phyloP scores from a whole-genome alignment of 2,329 filamentous ascomycete species.

The Cercospora sp. region DNA sequence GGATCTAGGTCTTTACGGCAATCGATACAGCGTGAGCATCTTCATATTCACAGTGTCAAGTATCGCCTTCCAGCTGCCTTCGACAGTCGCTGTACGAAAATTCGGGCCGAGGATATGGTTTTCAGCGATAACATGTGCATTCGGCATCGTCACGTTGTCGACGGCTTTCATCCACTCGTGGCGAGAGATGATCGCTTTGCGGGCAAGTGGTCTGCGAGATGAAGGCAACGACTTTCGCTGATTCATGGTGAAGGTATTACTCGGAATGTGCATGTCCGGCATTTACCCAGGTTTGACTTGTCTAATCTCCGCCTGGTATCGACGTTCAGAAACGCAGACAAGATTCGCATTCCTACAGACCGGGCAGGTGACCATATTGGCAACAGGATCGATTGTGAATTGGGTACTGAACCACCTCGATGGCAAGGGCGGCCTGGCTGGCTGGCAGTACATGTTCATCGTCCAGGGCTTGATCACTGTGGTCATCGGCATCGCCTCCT shows the following conservation, averaged over 20 bases:
- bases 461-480: conserved; percentile 63
- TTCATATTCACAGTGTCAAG: conserved; percentile 71
- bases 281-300: conserved; percentile 56
- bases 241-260: conserved; percentile 40
- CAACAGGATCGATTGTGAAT: conserved; percentile 67
- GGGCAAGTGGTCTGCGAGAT: conserved; percentile 44
- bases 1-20: conserved; percentile 64
- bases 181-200: conserved; percentile 67
- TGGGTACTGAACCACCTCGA: conserved; percentile 66
- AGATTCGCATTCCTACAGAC: conserved; percentile 65
- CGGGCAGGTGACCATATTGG: conserved; percentile 64
- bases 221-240: neutral
- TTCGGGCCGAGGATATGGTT: conserved; percentile 67
- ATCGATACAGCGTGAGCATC: conserved; percentile 68
- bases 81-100: conserved; percentile 65
- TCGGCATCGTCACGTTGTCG: conserved; percentile 66
- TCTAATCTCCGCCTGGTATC: conserved; percentile 60
- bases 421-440: conserved; percentile 56
- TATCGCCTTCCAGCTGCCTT: conserved; percentile 68
- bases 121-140: conserved; percentile 58
- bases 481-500: conserved; percentile 60
- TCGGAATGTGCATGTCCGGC: conserved; percentile 63
- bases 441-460: conserved; percentile 70
- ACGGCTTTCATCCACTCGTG: conserved; percentile 68
- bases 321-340: conserved; percentile 64